phyloP scores from a whole-genome alignment of 1,284 basidiomycete species.

The Xerocomus minutiporus region DNA sequence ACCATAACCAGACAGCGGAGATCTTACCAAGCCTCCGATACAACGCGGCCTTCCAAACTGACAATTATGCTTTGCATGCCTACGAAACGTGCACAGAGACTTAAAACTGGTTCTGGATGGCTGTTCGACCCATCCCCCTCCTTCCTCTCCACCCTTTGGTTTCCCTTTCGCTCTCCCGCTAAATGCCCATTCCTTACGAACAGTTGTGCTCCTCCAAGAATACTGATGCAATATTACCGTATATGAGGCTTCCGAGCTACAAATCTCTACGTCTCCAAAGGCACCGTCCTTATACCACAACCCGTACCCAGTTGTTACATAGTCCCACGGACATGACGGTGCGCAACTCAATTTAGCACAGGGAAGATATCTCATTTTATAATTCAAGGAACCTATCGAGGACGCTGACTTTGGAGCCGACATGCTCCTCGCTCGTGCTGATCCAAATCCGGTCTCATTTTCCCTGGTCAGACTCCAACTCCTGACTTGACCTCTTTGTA shows the following conservation, averaged over 20 bases:
- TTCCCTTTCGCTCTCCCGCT: slow-evolving; percentile 1
- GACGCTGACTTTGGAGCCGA: slow-evolving; percentile 7
- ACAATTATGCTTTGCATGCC: slow-evolving; percentile 20
- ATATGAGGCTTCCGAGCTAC: slow-evolving; percentile 24
- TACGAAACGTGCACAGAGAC: slow-evolving; percentile 21
- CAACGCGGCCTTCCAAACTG: slow-evolving; percentile 26
- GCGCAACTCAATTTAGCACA: neutral
- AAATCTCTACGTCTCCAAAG: slow-evolving; percentile 15
- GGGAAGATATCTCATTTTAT: slow-evolving; percentile 5
- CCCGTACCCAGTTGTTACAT: neutral
- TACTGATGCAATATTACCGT: slow-evolving; percentile 6
- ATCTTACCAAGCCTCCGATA: slow-evolving; percentile 16
- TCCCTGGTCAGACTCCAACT: slow-evolving; percentile 14
- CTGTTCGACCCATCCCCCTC: slow-evolving; percentile 1
- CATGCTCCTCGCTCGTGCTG: neutral
- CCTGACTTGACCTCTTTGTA: neutral
- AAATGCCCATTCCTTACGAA: slow-evolving; percentile 22
- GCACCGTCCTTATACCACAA: slow-evolving; percentile 19
- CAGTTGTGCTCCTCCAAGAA: slow-evolving; percentile 10
- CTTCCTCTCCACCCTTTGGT: neutral
- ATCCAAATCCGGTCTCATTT: slow-evolving; percentile 5
- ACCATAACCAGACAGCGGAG: slow-evolving; percentile 25
- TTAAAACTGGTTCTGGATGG: slow-evolving; percentile 15
- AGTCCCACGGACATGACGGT: slow-evolving; percentile 9
- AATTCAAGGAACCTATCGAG: slow-evolving; percentile 11